These are phyloP conservation scores for Hypoxylon fragiforme DNA, from an alignment of 495 filamentous ascomycete species.

Conservation along the genomic window DNA sequence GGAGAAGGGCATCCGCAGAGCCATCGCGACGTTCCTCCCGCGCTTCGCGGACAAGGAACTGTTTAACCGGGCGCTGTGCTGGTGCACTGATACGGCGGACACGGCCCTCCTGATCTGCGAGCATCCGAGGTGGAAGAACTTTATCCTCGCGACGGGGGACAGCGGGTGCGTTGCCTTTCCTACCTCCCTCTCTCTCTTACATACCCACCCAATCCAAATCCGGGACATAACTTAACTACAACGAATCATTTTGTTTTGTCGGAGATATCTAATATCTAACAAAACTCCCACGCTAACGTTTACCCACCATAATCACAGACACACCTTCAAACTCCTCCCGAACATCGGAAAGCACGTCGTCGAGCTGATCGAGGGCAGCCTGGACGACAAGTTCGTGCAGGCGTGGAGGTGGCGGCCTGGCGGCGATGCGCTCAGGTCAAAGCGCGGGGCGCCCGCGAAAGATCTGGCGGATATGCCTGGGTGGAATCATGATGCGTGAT, in stretches of 20 bases:
- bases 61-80: conserved; percentile 56
- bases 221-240: too few relatives aligned
- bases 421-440: conserved; percentile 30
- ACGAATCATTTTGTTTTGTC: too few relatives aligned
- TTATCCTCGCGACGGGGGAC: conserved; percentile 35
- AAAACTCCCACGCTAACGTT: too few relatives aligned
- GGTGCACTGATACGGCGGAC: conserved; percentile 60
- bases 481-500: conserved; percentile 26
- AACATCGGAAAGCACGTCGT: conserved; percentile 34
- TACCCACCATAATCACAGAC: too few relatives aligned
- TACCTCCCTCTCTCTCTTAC: too few relatives aligned
- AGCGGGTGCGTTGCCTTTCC: conserved; percentile 36
- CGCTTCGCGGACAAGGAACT: conserved; percentile 50
- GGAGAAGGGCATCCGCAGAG: conserved; percentile 47
- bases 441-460: conserved; percentile 26
- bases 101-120: conserved; percentile 40
- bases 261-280: too few relatives aligned
- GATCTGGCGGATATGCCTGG: conserved; percentile 34
- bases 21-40: conserved; percentile 54
- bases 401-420: conserved; percentile 34
- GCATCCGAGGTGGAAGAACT: conserved; percentile 34
- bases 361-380: conserved; percentile 30
- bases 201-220: too few relatives aligned
- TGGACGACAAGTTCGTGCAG: conserved; percentile 26
- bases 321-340: conserved; percentile 33